These are phyloP conservation scores for Phytophthora rubi DNA, from an alignment of 352 stramenopile genomes.

Conservation along the genomic window DNA sequence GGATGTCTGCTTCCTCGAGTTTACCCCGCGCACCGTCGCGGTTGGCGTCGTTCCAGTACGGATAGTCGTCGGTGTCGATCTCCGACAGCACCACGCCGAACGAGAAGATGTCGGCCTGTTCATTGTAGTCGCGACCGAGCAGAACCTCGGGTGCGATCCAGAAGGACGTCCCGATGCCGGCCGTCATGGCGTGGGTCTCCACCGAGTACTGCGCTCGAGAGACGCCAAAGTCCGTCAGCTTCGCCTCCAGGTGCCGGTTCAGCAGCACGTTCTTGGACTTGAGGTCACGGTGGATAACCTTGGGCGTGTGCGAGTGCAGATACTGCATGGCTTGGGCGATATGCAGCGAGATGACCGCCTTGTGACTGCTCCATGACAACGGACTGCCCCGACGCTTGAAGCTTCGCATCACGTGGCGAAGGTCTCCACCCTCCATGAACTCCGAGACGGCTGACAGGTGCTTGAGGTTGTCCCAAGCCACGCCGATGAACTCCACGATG, in stretches of 20 bases:
- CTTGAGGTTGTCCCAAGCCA: slow-evolving; percentile 48
- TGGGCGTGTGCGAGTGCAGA: slow-evolving; percentile 51
- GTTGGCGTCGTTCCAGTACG: slow-evolving; percentile 45
- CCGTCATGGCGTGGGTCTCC: slow-evolving; percentile 48
- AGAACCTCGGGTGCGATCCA: slow-evolving; percentile 48
- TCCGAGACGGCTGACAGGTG: slow-evolving; percentile 54
- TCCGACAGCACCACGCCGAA: slow-evolving; percentile 51
- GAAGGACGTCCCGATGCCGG: slow-evolving; percentile 43
- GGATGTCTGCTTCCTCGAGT: slow-evolving; percentile 44
- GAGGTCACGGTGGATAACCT: slow-evolving; percentile 49
- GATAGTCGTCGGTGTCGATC: slow-evolving; percentile 50
- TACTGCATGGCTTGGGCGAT: slow-evolving; percentile 55
- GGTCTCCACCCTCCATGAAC: slow-evolving; percentile 57
- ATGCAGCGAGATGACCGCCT: slow-evolving; percentile 50
- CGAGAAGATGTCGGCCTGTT: slow-evolving; percentile 49
- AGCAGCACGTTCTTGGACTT: slow-evolving; percentile 56
- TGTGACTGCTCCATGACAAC: slow-evolving; percentile 45
- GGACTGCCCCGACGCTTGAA: slow-evolving; percentile 42
- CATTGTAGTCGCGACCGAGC: slow-evolving; percentile 42
- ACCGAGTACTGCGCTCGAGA: slow-evolving; percentile 42
- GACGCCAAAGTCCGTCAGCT: slow-evolving; percentile 75
- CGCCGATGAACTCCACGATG: slow-evolving; percentile 52
- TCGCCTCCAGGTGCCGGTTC: slow-evolving; percentile 59
- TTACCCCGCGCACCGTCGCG: slow-evolving; percentile 28
- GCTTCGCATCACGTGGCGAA: slow-evolving; percentile 44